phyloP scores from a whole-genome alignment of 2,329 filamentous ascomycete genomes.

The Monilinia polystroma region DNA sequence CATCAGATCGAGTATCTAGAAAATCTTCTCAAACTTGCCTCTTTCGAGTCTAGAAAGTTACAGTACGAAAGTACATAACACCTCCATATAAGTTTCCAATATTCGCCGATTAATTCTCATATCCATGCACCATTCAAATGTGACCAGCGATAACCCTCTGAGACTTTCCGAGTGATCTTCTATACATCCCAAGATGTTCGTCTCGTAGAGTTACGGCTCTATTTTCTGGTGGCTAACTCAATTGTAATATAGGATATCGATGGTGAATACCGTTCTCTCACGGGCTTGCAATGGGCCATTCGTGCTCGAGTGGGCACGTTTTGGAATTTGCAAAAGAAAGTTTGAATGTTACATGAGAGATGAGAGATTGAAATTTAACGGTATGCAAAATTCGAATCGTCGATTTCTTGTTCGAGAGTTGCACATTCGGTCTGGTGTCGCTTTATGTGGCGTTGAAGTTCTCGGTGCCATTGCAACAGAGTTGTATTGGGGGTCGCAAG shows the following conservation, averaged over 20 bases:
- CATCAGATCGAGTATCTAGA: neutral
- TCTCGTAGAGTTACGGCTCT: neutral
- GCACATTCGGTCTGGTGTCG: neutral
- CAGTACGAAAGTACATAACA: neutral
- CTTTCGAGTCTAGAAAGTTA: neutral
- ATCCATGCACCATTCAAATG: neutral
- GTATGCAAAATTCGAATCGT: neutral
- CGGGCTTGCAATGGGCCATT: neutral
- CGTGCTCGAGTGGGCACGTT: constrained; percentile 1
- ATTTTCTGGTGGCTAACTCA: neutral
- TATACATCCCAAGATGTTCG: neutral
- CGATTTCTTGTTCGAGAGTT: neutral
- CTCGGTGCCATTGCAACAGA: too few species aligned
- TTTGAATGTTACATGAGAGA: neutral
- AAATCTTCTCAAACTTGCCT: neutral
- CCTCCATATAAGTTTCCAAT: neutral
- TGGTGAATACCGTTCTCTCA: neutral
- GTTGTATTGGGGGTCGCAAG: neutral
- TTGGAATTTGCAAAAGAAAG: neutral
- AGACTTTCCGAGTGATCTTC: neutral
- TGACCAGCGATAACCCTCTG: neutral
- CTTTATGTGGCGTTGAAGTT: neutral
- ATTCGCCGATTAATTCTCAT: neutral
- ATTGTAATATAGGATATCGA: neutral
- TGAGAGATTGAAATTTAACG: neutral